These are phyloP conservation scores for Penicillium sclerotigenum DNA, from an alignment of 2,329 filamentous ascomycete species.

Conservation along the genomic window DNA sequence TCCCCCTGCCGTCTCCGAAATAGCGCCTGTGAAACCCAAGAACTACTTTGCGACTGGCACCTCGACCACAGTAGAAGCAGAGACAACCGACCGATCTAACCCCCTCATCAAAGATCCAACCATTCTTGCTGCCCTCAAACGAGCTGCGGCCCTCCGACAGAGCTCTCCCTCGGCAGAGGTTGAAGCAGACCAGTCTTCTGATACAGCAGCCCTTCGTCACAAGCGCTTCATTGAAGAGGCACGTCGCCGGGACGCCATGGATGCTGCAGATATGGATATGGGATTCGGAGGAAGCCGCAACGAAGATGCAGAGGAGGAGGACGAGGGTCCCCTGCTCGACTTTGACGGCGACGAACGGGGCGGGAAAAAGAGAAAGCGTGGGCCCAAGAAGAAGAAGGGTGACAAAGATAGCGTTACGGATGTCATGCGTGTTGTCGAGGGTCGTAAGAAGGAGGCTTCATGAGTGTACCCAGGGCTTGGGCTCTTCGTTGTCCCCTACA, in stretches of 20 bases:
- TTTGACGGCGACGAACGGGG: slow-evolving; percentile 31
- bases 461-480: background rate
- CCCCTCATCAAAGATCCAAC: slow-evolving; percentile 66
- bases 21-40: slow-evolving; percentile 38
- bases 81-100: slow-evolving; percentile 39
- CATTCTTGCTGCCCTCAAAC: slow-evolving; percentile 79
- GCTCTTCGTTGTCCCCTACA: background rate
- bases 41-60: slow-evolving; percentile 43
- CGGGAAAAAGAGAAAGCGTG: slow-evolving; percentile 51
- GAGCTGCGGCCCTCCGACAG: slow-evolving; percentile 64
- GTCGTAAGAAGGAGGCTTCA: slow-evolving; percentile 47
- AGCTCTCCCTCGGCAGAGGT: slow-evolving; percentile 43
- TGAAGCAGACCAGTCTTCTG: slow-evolving; percentile 54
- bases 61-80: slow-evolving; percentile 46
- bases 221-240: slow-evolving; percentile 69
- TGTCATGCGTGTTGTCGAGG: slow-evolving; percentile 75
- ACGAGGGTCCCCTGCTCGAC: slow-evolving; percentile 58
- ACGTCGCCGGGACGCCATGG: slow-evolving; percentile 60
- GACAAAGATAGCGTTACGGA: slow-evolving; percentile 68
- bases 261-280: slow-evolving; percentile 88
- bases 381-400: slow-evolving; percentile 52
- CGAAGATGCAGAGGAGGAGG: slow-evolving; percentile 82
- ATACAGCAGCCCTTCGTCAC: slow-evolving; percentile 65
- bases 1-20: slow-evolving; percentile 1
- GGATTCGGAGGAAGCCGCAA: slow-evolving; percentile 86